These are phyloP conservation scores for Macrophomina phaseolina DNA, from an alignment of 2,329 filamentous ascomycete species.

Conservation along the genomic window DNA sequence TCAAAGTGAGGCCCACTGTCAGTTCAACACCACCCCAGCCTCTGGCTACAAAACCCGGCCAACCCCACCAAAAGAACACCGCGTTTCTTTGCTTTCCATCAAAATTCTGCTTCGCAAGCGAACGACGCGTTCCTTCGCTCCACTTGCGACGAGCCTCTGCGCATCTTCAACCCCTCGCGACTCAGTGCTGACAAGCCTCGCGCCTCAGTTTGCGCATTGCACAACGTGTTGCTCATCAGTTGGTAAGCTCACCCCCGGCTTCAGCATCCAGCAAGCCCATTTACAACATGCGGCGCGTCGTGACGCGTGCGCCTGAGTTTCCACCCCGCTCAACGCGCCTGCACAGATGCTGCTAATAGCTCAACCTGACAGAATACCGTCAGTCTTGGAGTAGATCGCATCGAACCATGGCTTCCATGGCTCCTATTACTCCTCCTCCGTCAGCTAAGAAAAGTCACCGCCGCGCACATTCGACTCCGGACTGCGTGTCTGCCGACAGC, in stretches of 20 bases:
- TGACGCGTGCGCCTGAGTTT: too few species aligned
- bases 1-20: neutral
- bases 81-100: neutral
- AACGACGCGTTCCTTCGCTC: neutral
- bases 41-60: neutral
- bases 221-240: neutral
- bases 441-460: neutral
- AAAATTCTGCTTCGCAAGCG: neutral
- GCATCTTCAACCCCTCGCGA: neutral
- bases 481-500: neutral
- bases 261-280: neutral
- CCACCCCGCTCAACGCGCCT: neutral
- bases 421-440: constrained; percentile 4
- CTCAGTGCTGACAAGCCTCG: neutral
- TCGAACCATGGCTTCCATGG: constrained; percentile 1
- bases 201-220: constrained; percentile 6
- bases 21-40: neutral
- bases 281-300: too few species aligned
- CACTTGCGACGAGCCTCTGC: neutral
- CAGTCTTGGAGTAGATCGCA: neutral
- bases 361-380: neutral
- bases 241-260: neutral
- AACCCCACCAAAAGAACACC: neutral
- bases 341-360: neutral
- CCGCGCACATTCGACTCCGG: neutral